Base-by-base conservation (phyloP, 345 rosid species). In the Euphorbia peplus region DNA sequence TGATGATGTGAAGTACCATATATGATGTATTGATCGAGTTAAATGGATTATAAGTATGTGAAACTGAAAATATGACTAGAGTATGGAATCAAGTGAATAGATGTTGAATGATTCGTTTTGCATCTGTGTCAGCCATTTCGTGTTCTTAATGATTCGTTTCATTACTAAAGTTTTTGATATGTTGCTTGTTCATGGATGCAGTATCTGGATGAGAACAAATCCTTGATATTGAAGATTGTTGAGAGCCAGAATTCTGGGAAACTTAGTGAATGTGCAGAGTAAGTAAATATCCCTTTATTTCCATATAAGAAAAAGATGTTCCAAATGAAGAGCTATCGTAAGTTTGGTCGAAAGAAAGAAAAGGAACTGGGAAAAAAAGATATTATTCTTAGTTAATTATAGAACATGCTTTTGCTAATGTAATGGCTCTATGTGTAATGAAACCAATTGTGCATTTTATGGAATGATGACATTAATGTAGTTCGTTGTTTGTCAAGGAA, bases 181-280 rank as follows among this genome's bases (percentile, higher is more conserved):
- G 28, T 56, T 41, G n/a, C 1, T 60, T 67, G 60, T 61, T 51
- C 71, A 56, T 74, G 59, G 56, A 22, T 85, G 82, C 88, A 95
- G 99, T 95, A 90, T 83, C 84, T 95, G 67, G 99, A 95, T 65
- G 99, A 95, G 85, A 95, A 95, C 92, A 95, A 95, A 83, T 95
- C 99, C 0, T 81, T 95, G 93, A 95, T 95, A 81, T 80, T 95
- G 87, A 95, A 95, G 93, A 95, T 95, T 16, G 99, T 95, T 51
- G 99, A 95, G 83, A 90, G 97, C 85, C 99, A 95, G 83, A 95
- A 85, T 81, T 86, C 96, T 0, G 99, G 99, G 71, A 92, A 95
- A 76, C 81, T 92, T 66, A 84, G 81, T 56, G 99, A 95, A 64
- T 95, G 99, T 67, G 98, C 98, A 8, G 99, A 95, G 99, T 95